Base-by-base conservation (phyloP, 192 early-diverging fungal genomes). In the Coemansia sp. region DNA sequence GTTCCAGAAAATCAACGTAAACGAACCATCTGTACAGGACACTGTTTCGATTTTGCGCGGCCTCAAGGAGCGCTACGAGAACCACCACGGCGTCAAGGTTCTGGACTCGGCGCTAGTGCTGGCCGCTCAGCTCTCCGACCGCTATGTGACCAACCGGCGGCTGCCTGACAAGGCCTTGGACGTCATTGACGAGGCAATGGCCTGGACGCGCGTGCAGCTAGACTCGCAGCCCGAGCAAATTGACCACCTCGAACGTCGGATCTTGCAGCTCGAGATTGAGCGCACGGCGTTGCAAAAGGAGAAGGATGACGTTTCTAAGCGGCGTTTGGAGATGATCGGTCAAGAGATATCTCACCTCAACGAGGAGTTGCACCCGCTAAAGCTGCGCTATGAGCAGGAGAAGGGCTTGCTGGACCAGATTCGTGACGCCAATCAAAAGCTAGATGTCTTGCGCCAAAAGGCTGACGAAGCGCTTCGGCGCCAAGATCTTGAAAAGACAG, bases 181-280 rank as follows among this genome's bases (percentile, higher is more conserved):
- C 39, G 70, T 92, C 24, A 84, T 97, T 50, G 97, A 99, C 72
- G 95, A 99, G 80, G 95, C 95, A 1, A 95, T 92, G 72, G 95
- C 97, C 14, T 93, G 94, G 76, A 88, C 88, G 3, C 89, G 94
- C 24, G 95, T 99, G 8, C 95, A 99, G 72, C 84, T 97, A 15
- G 97, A 99, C 67, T 92, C 94, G 8, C 91, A 95, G 65, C 97
- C 97, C 5, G 97, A 99, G 80, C 80, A 87, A 56, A 98, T 99
- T 48, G 97, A 99, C 76, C 84, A 88, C 3, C 83, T 99, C n/a
- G 95, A 99, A 62, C 90, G 97, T 37, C 88, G 87, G 34, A 84
- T 88, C 56, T 77, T 98, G 33, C 97, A 98, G 79, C 82, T 98
- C 8, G 95, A 99, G 73, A 90, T 99, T 54, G 97, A 99, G 80